Percentiles rank a stretch among this genome's conserved stretches.
phyloP scores from a whole-genome alignment of 2,329 filamentous ascomycete genomes.

The Penicillium sclerotiorum region DNA sequence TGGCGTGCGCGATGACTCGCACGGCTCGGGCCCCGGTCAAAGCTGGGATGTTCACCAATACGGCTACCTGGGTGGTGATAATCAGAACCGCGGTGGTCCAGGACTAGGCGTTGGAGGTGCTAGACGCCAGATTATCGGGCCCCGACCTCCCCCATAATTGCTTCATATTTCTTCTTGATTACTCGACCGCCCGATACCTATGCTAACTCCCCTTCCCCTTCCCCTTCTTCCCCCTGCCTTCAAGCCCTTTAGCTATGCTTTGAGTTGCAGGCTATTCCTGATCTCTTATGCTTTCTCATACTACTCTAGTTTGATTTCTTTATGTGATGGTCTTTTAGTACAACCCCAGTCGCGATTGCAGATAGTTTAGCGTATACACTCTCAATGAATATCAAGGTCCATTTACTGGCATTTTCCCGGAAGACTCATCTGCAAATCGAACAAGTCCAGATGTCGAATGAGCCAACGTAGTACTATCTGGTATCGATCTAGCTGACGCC shows the following conservation, averaged over 20 bases:
- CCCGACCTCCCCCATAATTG: conserved; percentile 53
- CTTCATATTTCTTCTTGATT: too few species aligned
- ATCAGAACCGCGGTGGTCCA: conserved; percentile 57
- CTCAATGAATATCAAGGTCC: background rate
- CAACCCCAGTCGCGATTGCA: conserved; percentile 4
- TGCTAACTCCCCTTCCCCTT: background rate
- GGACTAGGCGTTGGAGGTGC: conserved; percentile 57
- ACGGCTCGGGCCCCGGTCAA: conserved; percentile 52
- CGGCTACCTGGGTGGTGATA: conserved; percentile 65
- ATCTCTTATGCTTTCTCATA: background rate
- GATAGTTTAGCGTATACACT: conserved; percentile 6
- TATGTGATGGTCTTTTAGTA: background rate
- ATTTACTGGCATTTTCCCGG: too few species aligned
- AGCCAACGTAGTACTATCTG: too few species aligned
- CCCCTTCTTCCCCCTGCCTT: background rate
- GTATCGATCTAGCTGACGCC: too few species aligned
- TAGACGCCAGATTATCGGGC: conserved; percentile 65
- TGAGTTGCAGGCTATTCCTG: background rate
- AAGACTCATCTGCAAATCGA: too few species aligned
- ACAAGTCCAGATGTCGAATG: too few species aligned
- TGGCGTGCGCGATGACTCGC: conserved; percentile 37
- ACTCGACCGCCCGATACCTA: too few species aligned
- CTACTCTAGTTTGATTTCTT: background rate
- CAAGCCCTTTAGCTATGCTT: background rate
- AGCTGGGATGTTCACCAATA: conserved; percentile 68